Evolutionary conservation across 352 stramenopile genomes (phyloP), one percentile per base, ranked within the genome.

Genomic region (Globisporangium emineosum): DNA sequence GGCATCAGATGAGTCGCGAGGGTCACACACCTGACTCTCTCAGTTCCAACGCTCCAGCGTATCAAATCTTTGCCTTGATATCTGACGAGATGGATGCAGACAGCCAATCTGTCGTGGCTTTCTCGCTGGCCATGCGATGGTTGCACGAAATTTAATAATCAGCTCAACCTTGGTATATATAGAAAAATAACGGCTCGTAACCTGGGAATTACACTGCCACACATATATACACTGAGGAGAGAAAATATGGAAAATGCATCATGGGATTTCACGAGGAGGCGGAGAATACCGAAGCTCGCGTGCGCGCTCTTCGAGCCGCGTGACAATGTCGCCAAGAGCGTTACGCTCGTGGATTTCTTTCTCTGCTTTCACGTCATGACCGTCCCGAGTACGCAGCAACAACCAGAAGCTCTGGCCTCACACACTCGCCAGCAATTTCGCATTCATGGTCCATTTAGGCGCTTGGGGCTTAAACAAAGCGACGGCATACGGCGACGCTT

Each of bases 271-370:
- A 55, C 25, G 15, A n/a, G 23, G 50, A 55, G 50, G 30, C 50
- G 50, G 50, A 55, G 50, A 55, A 55, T 55, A 35, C 9, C 50
- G 50, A 55, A 37, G 23, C 50, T 35, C 25, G 25, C 50, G 50
- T 55, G 25, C 25, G 49, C 25, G 17, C 37, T 35, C 8, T 55
- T 55, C 50, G 13, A 37, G 4, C 0, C 25, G 50, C 50, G 50
- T 55, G 50, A 55, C 50, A 55, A 37, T 55, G 50, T 55, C 50
- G 25, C 50, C 50, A 55, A 35, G 50, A 29, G 23, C 47, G 47
- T 33, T 32, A 25, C 32, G 50, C 19, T 54, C 5, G 19, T 19
- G 12, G 10, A 19, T 33, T 27, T 29, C 47, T 54, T 54, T 29
- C 43, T n/a, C 13, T 5, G 37, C 15, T 43, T 43, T 10, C 33